Evolutionary conservation across 176 grass and related monocot species (phyloP), one percentile per base, ranked within the genome.

Genomic region (Oryza officinalis): DNA sequence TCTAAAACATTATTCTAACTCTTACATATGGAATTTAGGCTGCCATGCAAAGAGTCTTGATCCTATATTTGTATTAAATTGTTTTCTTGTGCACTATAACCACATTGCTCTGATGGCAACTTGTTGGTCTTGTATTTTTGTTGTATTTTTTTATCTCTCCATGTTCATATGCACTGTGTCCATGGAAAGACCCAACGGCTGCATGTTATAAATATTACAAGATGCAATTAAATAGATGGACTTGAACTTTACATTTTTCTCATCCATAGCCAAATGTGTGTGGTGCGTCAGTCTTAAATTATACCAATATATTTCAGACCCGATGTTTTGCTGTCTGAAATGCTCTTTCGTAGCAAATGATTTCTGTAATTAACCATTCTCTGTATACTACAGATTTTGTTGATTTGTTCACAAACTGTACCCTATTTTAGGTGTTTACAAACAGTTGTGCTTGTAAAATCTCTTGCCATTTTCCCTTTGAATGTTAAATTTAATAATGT

Each of bases 331-430:
- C 15, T 79, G 80, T 30, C 2, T 77, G 23, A 65, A 41, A 83
- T 10, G 2, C 14, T 66, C 18, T 54, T 41, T 78, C 13, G 10
- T 23, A 32, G 17, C 27, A 23, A 79, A 57, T 14, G 10, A 22
- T 78, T 88, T 9, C 27, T 79, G 14, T 38, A 23, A 78, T 17
- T 26, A 84, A 45, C 32, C 13, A 25, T 83, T 88, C 26, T 79
- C 4, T 32, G 27, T 30, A 32, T 66, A 40, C 57, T 11, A 32
- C 8, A 79, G 1, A n/a, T 2, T 43, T 18, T 47, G 37, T 38
- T 38, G 8, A 8, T 38, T 8, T 17, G 44, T 52, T 52, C 15
- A 52, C 15, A 52, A 18, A 18, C 15, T 18, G 15, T 18, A 18
- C 4, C 13, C 17, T 52, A 18, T 6, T 52, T 52, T 0, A 52